Evolutionary conservation across 139 green algal species (phyloP).

Genomic region (Closterium sp.): DNA sequence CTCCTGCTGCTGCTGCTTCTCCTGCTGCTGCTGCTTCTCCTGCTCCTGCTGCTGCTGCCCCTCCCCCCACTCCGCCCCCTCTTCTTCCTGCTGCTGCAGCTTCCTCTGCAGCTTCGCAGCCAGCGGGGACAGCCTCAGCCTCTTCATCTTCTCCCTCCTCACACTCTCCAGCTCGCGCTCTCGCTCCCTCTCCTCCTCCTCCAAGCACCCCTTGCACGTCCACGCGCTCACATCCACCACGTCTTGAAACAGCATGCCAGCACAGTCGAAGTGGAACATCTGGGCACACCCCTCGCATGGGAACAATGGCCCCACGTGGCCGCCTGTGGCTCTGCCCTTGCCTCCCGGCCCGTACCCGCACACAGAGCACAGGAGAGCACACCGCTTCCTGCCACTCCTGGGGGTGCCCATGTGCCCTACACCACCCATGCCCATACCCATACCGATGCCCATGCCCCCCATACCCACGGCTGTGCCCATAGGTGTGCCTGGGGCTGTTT

Average conservation of each 20-base stretch:
- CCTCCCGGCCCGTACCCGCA: not conserved
- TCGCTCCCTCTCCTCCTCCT: not conserved
- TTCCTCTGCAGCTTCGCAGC: not conserved
- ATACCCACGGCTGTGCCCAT: not conserved
- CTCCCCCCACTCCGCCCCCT: no score
- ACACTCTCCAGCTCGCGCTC: not conserved
- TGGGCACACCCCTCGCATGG: not conserved
- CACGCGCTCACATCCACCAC: not conserved
- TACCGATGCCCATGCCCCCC: not conserved
- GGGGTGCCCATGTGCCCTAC: not conserved
- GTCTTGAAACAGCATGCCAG: not conserved
- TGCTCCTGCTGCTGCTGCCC: no score
- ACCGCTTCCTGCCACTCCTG: not conserved
- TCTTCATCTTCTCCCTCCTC: not conserved
- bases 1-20: not conserved
- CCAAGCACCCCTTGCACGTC: not conserved
- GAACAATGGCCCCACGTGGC: not conserved
- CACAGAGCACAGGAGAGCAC: not conserved
- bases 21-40: not conserved
- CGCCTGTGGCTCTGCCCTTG: not conserved
- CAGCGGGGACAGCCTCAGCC: not conserved
- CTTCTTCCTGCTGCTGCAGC: not conserved
- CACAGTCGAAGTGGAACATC: not conserved
- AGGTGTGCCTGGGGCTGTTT: not conserved
- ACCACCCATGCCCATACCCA: not conserved